Conservation (phyloP, 2,329 filamentous ascomycete genomes). For the Calonectria pauciramosa region DNA sequence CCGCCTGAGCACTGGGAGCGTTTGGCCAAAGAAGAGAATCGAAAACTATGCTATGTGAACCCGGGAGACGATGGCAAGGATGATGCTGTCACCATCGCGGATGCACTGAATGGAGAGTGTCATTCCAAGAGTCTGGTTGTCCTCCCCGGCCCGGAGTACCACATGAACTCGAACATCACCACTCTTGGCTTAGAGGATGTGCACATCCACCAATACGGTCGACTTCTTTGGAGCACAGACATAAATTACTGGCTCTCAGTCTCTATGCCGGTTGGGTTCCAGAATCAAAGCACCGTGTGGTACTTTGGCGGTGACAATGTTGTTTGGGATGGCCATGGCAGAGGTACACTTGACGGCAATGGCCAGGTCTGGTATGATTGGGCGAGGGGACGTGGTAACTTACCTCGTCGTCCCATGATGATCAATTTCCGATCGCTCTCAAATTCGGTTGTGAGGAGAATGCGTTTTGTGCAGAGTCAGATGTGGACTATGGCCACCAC, state of each 20-base stretch:
- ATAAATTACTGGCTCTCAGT: slow-evolving; percentile 66
- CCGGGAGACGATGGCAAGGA: background rate
- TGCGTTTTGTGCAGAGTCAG: slow-evolving; percentile 68
- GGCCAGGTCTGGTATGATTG: slow-evolving; percentile 72
- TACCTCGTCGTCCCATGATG: slow-evolving; percentile 65
- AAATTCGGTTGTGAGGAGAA: slow-evolving; percentile 61
- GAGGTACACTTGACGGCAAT: slow-evolving; percentile 70
- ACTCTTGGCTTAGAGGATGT: slow-evolving; percentile 3
- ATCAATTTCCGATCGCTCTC: slow-evolving; percentile 59
- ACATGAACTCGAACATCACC: slow-evolving; percentile 14
- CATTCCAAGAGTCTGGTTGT: slow-evolving; percentile 5
- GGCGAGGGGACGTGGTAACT: slow-evolving; percentile 58
- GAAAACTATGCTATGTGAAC: slow-evolving; percentile 3
- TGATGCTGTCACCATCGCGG: slow-evolving; percentile 1
- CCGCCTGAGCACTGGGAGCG: slow-evolving; percentile 1
- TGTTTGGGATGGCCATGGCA: slow-evolving; percentile 61
- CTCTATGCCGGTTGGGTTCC: slow-evolving; percentile 65
- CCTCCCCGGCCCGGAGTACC: background rate
- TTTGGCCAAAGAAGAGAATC: background rate
- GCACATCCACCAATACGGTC: slow-evolving; percentile 15
- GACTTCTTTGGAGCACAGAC: slow-evolving; percentile 51
- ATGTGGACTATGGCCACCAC: slow-evolving; percentile 73
- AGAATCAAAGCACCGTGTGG: slow-evolving; percentile 69
- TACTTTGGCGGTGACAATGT: slow-evolving; percentile 67
- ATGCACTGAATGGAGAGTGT: slow-evolving; percentile 11